Evolutionary conservation across 257 asterid species (phyloP).

Genomic region (Fraxinus quadrangulata): DNA sequence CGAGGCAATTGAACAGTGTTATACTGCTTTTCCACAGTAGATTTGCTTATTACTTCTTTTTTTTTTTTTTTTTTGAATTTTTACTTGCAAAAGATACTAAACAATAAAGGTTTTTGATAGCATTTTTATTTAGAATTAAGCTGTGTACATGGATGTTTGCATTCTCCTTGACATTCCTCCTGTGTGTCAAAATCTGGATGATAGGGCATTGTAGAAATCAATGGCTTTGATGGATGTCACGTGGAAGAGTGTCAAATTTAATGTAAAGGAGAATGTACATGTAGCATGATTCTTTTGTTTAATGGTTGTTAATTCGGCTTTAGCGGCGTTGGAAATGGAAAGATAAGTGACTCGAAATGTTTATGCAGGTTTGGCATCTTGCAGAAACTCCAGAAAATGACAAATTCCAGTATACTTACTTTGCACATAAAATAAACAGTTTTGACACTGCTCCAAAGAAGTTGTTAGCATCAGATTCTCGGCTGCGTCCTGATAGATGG

Average conservation of each 20-base stretch:
- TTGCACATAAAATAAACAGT: constrained; percentile 65
- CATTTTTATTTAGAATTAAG: not conserved
- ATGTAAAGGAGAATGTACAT: too few species aligned
- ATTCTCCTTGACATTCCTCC: too few species aligned
- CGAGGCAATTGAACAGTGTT: not conserved
- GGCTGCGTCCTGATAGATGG: constrained; percentile 60
- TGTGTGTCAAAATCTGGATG: too few species aligned
- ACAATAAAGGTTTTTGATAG: not conserved
- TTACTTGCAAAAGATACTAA: not conserved
- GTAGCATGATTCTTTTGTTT: too few species aligned
- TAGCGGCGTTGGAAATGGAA: not conserved
- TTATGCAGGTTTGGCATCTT: constrained; percentile 51
- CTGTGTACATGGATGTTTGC: too few species aligned
- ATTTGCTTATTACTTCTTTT: not conserved
- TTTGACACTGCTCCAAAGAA: constrained; percentile 64
- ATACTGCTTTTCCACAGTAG: not conserved
- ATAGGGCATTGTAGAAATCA: too few species aligned
- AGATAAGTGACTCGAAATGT: not conserved
- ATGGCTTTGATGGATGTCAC: too few species aligned
- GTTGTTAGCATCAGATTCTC: constrained; percentile 63
- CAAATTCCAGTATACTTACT: constrained; percentile 59
- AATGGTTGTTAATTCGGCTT: not conserved
- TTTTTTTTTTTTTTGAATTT: too few species aligned
- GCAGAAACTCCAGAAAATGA: constrained; percentile 56
- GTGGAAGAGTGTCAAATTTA: too few species aligned